Percentiles rank a stretch among this genome's conserved stretches.
Evolutionary conservation across 1,284 basidiomycete genomes (phyloP).

Genomic region (Puccinia coronata): DNA sequence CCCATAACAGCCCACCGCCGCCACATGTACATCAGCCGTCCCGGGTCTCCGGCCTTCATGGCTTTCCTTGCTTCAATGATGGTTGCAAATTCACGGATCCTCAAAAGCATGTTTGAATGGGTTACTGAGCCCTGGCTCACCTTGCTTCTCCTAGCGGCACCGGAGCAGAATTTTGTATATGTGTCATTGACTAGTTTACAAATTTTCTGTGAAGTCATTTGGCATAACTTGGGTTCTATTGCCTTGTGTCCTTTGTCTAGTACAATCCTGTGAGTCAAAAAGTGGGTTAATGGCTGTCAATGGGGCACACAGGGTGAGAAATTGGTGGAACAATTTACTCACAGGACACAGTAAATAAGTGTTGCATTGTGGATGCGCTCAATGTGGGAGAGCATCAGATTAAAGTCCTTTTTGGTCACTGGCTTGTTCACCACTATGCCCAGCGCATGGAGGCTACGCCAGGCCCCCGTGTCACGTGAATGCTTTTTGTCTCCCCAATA

Average conservation of each 20-base stretch:
- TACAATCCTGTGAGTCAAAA: too few relatives aligned
- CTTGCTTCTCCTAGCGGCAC: neutral
- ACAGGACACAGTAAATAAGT: neutral
- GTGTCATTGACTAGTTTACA: neutral
- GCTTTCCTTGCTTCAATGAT: slow-evolving; percentile 6
- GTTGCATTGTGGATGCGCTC: neutral
- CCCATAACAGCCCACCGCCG: slow-evolving; percentile 10
- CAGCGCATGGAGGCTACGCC: neutral
- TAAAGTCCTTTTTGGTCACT: neutral
- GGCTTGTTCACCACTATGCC: neutral
- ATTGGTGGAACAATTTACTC: neutral
- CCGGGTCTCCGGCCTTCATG: slow-evolving; percentile 2
- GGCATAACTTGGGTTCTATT: neutral
- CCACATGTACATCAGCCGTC: slow-evolving; percentile 15
- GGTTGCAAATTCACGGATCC: slow-evolving; percentile 9
- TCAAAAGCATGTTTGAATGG: neutral
- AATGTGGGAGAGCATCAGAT: neutral
- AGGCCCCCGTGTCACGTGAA: neutral
- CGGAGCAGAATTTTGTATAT: neutral
- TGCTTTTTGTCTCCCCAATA: neutral
- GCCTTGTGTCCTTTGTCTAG: neutral
- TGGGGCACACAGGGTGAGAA: neutral
- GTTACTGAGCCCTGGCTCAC: neutral
- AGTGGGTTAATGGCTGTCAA: neutral
- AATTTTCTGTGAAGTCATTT: neutral